phyloP scores from a whole-genome alignment of 1,284 basidiomycete species.

The Boletellus deceptivus region DNA sequence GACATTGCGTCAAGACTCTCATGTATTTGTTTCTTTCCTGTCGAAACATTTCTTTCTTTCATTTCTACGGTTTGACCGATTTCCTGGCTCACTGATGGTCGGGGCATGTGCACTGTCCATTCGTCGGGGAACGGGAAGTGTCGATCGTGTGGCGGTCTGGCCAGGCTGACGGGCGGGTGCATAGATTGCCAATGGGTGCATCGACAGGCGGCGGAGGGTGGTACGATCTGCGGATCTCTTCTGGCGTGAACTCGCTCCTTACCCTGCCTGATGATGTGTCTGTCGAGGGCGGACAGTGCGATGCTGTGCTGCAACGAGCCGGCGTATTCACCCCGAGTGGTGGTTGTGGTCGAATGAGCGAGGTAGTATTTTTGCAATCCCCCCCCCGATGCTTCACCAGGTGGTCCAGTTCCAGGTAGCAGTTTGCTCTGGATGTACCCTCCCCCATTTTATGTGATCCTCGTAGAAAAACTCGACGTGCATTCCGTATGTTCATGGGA shows the following conservation, averaged over 20 bases:
- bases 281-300: constrained; percentile 71
- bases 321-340: constrained; percentile 44
- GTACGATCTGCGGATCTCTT: constrained; percentile 78
- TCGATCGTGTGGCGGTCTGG: constrained; percentile 84
- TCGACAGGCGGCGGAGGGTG: constrained; percentile 82
- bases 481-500: too few species aligned
- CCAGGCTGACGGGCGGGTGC: constrained; percentile 43
- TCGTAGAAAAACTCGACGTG: too few species aligned
- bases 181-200: constrained; percentile 75
- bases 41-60: too few species aligned
- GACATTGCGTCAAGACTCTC: constrained; percentile 78
- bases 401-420: too few species aligned
- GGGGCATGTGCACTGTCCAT: constrained; percentile 81
- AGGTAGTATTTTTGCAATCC: constrained; percentile 23
- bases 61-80: not conserved
- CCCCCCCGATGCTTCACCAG: too few species aligned
- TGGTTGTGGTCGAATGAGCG: constrained; percentile 35
- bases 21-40: constrained; percentile 52
- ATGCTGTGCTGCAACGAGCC: constrained; percentile 70
- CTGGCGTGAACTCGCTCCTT: constrained; percentile 74
- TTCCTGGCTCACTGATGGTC: constrained; percentile 48
- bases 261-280: constrained; percentile 83
- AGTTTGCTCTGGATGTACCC: too few species aligned
- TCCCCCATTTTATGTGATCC: too few species aligned
- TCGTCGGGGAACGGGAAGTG: constrained; percentile 79